Conservation (phyloP, 2,329 filamentous ascomycete genomes). For the Penicillium sp. region DNA sequence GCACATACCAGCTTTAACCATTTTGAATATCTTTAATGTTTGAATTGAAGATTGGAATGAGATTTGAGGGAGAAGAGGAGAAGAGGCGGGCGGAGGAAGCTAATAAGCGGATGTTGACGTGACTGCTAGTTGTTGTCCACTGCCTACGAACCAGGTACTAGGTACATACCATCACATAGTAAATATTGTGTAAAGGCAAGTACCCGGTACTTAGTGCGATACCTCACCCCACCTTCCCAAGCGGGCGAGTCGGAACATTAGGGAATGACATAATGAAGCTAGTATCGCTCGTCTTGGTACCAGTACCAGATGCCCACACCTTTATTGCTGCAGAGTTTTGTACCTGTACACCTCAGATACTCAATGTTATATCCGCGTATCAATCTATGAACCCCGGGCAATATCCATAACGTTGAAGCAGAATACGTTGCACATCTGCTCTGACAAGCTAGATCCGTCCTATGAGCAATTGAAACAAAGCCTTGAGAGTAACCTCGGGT, state of each 20-base stretch:
- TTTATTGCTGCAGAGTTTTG: not conserved
- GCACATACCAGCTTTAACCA: constrained; percentile 94
- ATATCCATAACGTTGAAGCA: not conserved
- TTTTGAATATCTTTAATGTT: constrained; percentile 66
- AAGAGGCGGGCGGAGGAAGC: constrained; percentile 20
- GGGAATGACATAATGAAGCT: constrained; percentile 27
- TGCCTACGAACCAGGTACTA: constrained; percentile 3
- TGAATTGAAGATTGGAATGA: constrained; percentile 12
- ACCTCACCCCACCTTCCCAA: constrained; percentile 26
- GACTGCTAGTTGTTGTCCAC: constrained; percentile 11
- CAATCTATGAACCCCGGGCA: not conserved
- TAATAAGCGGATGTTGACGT: constrained; percentile 31
- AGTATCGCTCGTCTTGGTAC: not conserved
- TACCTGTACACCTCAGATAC: not conserved
- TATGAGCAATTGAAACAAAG: not conserved
- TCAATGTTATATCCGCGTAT: not conserved
- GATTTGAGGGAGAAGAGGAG: constrained; percentile 15
- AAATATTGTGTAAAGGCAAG: accelerated
- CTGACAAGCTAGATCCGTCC: not conserved
- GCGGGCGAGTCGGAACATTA: constrained; percentile 22
- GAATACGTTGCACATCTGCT: not conserved
- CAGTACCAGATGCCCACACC: not conserved
- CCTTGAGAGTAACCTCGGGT: not conserved
- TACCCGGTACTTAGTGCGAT: constrained; percentile 1
- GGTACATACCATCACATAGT: constrained; percentile 9